Percentiles rank a stretch among this genome's conserved stretches.
These are phyloP conservation scores for Echium plantagineum DNA, from an alignment of 257 asterid species.

Conservation along the genomic window DNA sequence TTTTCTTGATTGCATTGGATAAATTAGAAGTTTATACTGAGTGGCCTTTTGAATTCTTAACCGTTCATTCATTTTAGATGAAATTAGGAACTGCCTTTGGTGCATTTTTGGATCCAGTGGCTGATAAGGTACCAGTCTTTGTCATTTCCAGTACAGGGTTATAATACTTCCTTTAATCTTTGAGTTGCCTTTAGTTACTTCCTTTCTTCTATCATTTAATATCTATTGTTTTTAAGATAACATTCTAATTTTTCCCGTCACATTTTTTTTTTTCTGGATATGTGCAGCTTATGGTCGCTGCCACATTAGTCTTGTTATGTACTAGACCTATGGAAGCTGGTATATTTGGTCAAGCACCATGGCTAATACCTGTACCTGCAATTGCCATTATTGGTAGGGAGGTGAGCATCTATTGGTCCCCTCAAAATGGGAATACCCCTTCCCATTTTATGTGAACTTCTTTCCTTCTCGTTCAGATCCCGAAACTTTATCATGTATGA, in stretches of 20 bases:
- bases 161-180: too few species aligned
- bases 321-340: slow-evolving; percentile 67
- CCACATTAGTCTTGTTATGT: slow-evolving; percentile 86
- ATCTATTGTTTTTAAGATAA: not conserved
- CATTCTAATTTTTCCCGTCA: not conserved
- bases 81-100: slow-evolving; percentile 89
- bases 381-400: slow-evolving; percentile 92
- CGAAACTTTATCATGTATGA: not conserved
- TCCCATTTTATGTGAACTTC: not conserved
- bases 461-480: too few species aligned
- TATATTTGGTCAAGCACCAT: slow-evolving; percentile 61
- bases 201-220: not conserved
- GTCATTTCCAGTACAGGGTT: not conserved
- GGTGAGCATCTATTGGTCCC: slow-evolving; percentile 32
- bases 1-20: slow-evolving; percentile 6
- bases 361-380: slow-evolving; percentile 82
- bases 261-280: slow-evolving; percentile 6
- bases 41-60: slow-evolving; percentile 1
- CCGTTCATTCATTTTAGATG: slow-evolving; percentile 48
- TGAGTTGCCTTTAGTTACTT: not conserved
- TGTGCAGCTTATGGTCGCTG: slow-evolving; percentile 94
- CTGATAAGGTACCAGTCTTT: slow-evolving; percentile 65
- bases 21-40: slow-evolving; percentile 3
- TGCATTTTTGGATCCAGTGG: slow-evolving; percentile 98
- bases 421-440: not conserved